These are phyloP conservation scores for Beauveria caledonica DNA, from an alignment of 2,329 filamentous ascomycete species.

Conservation along the genomic window DNA sequence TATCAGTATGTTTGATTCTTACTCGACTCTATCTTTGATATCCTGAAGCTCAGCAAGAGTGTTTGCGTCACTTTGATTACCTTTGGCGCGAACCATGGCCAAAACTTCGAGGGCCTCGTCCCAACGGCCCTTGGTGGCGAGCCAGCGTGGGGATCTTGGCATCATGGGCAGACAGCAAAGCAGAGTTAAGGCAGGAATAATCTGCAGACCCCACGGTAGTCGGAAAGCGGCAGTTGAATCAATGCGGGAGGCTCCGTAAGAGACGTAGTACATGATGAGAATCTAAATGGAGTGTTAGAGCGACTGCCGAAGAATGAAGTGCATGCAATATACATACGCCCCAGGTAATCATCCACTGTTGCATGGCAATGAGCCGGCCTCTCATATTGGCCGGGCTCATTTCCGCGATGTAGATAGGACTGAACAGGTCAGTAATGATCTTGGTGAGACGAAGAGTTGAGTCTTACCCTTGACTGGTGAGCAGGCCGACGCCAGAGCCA, in stretches of 20 bases:
- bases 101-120: constrained; percentile 41
- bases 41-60: constrained; percentile 48
- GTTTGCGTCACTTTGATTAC: constrained; percentile 41
- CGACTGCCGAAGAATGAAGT: constrained; percentile 26
- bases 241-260: constrained; percentile 52
- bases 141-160: constrained; percentile 52
- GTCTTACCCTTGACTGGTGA: constrained; percentile 38
- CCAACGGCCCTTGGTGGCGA: constrained; percentile 51
- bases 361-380: constrained; percentile 57
- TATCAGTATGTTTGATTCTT: not conserved
- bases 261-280: constrained; percentile 60
- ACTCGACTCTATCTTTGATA: constrained; percentile 28
- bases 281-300: constrained; percentile 32
- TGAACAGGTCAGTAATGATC: not conserved
- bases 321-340: constrained; percentile 43
- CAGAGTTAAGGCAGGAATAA: constrained; percentile 49
- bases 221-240: constrained; percentile 48
- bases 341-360: constrained; percentile 37
- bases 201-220: constrained; percentile 55
- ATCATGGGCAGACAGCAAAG: constrained; percentile 48
- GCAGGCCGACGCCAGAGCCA: constrained; percentile 54
- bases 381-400: constrained; percentile 35
- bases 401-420: constrained; percentile 56
- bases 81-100: constrained; percentile 46
- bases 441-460: not conserved